Conservation (phyloP, 257 asterid genomes). For the Handroanthus guayacan region DNA sequence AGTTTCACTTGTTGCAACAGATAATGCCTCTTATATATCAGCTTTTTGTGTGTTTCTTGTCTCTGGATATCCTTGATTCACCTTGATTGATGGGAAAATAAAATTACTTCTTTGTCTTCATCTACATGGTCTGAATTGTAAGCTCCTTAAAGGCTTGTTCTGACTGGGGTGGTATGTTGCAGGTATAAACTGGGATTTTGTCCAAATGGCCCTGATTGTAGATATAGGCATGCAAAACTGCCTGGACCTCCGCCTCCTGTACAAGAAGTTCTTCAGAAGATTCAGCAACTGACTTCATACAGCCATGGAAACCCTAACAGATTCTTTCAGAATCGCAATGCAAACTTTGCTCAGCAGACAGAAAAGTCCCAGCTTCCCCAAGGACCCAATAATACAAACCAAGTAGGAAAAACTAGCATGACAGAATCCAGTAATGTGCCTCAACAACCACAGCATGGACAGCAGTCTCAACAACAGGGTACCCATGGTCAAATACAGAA, state of each 20-base stretch:
- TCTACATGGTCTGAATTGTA: slow-evolving; percentile 14
- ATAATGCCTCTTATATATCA: neutral
- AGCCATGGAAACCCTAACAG: slow-evolving; percentile 58
- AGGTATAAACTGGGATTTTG: slow-evolving; percentile 98
- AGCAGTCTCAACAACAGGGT: slow-evolving; percentile 65
- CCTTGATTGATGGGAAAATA: neutral
- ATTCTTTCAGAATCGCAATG: slow-evolving; percentile 73
- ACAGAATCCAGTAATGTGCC: slow-evolving; percentile 56
- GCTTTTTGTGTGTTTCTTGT: slow-evolving; percentile 9
- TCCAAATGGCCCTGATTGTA: slow-evolving; percentile 97
- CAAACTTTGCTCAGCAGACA: slow-evolving; percentile 56
- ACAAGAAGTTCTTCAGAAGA: slow-evolving; percentile 93
- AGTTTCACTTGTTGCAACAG: neutral
- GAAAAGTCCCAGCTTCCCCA: slow-evolving; percentile 64
- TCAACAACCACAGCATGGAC: slow-evolving; percentile 59
- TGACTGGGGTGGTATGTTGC: slow-evolving; percentile 39
- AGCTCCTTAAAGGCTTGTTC: slow-evolving; percentile 2
- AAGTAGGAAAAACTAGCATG: slow-evolving; percentile 47
- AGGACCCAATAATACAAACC: slow-evolving; percentile 55
- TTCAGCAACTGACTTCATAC: slow-evolving; percentile 76
- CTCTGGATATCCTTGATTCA: slow-evolving; percentile 18
- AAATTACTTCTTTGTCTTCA: neutral
- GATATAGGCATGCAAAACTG: slow-evolving; percentile 93
- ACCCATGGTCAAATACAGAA: slow-evolving; percentile 64
- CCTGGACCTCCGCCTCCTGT: slow-evolving; percentile 99